These are phyloP conservation scores for Gleditsia sinensis DNA, from an alignment of 306 rosid species.

Conservation along the genomic window DNA sequence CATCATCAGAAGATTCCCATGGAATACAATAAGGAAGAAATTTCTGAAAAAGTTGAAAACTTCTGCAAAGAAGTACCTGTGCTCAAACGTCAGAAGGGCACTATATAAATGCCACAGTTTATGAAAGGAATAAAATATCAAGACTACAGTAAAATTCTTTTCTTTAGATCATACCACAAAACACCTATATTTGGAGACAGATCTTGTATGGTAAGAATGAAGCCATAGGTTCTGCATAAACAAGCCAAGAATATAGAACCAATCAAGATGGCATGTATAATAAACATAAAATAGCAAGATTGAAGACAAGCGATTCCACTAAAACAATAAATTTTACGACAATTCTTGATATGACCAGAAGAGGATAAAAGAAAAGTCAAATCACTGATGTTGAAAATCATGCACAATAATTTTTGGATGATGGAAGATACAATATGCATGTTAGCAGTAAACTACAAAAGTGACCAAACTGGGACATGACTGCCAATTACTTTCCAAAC, in stretches of 20 bases:
- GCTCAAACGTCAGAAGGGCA: conserved; percentile 31
- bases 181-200: conserved; percentile 92
- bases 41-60: conserved; percentile 83
- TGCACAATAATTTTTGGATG: background rate
- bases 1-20: conserved; percentile 82
- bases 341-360: conserved; percentile 3
- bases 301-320: conserved; percentile 12
- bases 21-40: conserved; percentile 86
- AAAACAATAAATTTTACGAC: conserved; percentile 10
- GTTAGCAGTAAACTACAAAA: background rate
- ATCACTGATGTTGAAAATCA: conserved; percentile 28
- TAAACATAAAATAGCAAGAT: conserved; percentile 7
- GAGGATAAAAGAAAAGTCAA: conserved; percentile 10
- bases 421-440: background rate
- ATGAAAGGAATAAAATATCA: conserved; percentile 23
- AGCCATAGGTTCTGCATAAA: conserved; percentile 86
- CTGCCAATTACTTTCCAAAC: conserved; percentile 12
- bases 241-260: conserved; percentile 31
- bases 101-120: conserved; percentile 29
- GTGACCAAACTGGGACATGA: conserved; percentile 25
- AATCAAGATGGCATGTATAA: conserved; percentile 4
- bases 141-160: conserved; percentile 11
- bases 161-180: conserved; percentile 66
- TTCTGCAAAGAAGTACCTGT: conserved; percentile 97
- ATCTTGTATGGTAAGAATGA: conserved; percentile 87